A percentile compares a stretch with the other conserved stretches of the same genome.
phyloP scores from a whole-genome alignment of 768 basidiomycete genomes.

The Lactifluus hygrophoroides region DNA sequence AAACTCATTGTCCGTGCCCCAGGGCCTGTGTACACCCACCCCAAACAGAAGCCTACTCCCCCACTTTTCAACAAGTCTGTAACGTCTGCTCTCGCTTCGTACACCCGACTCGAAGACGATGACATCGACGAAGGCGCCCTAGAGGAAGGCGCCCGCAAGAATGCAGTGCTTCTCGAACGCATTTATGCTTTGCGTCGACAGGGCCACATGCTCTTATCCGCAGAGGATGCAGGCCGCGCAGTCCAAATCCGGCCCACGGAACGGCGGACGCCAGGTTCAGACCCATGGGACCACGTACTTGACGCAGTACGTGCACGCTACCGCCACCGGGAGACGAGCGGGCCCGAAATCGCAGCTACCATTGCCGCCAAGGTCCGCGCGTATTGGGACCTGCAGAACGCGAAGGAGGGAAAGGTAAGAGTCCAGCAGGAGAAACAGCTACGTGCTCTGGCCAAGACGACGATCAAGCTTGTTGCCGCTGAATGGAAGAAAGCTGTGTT shows the following conservation, averaged over 20 bases:
- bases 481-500: conserved; percentile 89
- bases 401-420: conserved; percentile 50
- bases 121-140: conserved; percentile 37
- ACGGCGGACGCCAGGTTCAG: conserved; percentile 27
- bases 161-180: conserved; percentile 37
- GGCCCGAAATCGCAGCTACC: conserved; percentile 38
- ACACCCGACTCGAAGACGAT: conserved; percentile 42
- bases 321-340: conserved; percentile 26
- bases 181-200: conserved; percentile 37
- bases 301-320: conserved; percentile 33
- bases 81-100: conserved; percentile 51
- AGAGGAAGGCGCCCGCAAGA: conserved; percentile 32
- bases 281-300: conserved; percentile 55
- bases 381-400: conserved; percentile 67
- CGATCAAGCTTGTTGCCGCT: conserved; percentile 55
- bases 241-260: conserved; percentile 12
- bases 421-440: conserved; percentile 59
- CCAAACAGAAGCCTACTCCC: conserved; percentile 52
- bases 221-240: conserved; percentile 27
- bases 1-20: conserved; percentile 61
- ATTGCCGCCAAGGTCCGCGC: conserved; percentile 58
- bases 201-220: conserved; percentile 38
- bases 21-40: conserved; percentile 52
- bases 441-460: conserved; percentile 59
- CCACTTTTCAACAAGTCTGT: conserved; percentile 49